phyloP scores from a whole-genome alignment of 768 basidiomycete genomes.

The Lyophyllum decastes region DNA sequence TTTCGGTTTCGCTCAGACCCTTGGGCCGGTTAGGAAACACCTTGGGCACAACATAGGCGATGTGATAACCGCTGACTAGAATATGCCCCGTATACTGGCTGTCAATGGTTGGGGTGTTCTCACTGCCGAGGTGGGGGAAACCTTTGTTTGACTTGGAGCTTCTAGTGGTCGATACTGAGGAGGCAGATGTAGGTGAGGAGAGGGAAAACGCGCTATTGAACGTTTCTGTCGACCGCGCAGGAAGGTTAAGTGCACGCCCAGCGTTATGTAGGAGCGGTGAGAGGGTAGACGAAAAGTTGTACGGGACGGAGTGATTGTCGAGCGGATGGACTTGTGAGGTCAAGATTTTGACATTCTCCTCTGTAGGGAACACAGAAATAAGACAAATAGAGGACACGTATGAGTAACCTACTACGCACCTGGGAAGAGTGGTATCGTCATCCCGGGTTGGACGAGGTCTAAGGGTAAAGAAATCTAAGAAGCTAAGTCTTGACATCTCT shows the following conservation, averaged over 20 bases:
- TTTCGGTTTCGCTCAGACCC: slow-evolving; percentile 28
- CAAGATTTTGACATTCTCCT: slow-evolving; percentile 79
- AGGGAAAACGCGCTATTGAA: slow-evolving; percentile 60
- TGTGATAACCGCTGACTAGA: slow-evolving; percentile 73
- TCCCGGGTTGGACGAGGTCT: slow-evolving; percentile 65
- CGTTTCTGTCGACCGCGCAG: slow-evolving; percentile 56
- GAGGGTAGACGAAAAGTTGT: slow-evolving; percentile 66
- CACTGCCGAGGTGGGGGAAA: slow-evolving; percentile 24
- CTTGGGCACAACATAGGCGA: slow-evolving; percentile 76
- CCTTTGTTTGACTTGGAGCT: slow-evolving; percentile 36
- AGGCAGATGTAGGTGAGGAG: slow-evolving; percentile 32
- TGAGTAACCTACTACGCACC: slow-evolving; percentile 40
- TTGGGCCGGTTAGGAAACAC: slow-evolving; percentile 45
- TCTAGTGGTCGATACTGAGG: slow-evolving; percentile 33
- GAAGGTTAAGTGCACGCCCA: slow-evolving; percentile 67
- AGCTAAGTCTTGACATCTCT: background rate
- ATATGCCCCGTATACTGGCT: slow-evolving; percentile 73
- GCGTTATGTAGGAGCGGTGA: slow-evolving; percentile 70
- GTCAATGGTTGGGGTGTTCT: slow-evolving; percentile 51
- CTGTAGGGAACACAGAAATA: slow-evolving; percentile 31
- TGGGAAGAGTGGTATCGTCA: slow-evolving; percentile 70
- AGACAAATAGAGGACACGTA: background rate
- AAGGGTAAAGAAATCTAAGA: slow-evolving; percentile 66
- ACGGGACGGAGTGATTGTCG: slow-evolving; percentile 69
- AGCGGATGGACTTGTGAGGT: slow-evolving; percentile 77